Evolutionary conservation across 148 eudicot species (phyloP).

Genomic region (Spergularia marina): DNA sequence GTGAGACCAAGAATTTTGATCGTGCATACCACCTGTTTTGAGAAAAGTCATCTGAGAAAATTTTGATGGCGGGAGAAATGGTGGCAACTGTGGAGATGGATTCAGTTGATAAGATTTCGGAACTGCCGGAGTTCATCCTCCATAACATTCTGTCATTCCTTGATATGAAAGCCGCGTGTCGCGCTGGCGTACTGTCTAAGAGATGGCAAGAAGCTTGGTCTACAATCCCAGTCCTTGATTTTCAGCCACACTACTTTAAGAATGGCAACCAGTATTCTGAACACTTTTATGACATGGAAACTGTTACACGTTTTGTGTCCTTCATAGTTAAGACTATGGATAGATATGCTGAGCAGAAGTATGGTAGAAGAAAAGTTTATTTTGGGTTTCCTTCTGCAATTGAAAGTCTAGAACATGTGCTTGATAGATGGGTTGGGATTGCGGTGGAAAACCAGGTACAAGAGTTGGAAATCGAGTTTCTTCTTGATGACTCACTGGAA

Average conservation of each 20-base stretch:
- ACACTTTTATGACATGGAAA: background rate
- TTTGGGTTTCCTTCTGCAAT: background rate
- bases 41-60: too few species aligned
- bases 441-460: constrained; percentile 1
- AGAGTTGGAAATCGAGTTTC: background rate
- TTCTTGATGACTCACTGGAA: background rate
- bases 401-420: background rate
- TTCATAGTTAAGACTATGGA: constrained; percentile 5
- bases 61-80: too few species aligned
- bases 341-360: background rate
- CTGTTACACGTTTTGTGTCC: background rate
- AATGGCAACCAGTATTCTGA: too few species aligned
- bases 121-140: background rate
- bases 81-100: too few species aligned
- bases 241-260: background rate
- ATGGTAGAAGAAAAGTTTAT: background rate
- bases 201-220: constrained; percentile 13
- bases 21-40: too few species aligned
- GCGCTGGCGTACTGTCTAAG: background rate
- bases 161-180: background rate
- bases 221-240: background rate
- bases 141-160: background rate
- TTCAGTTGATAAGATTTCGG: background rate
- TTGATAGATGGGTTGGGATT: background rate
- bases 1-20: too few species aligned